Evolutionary conservation across 805 yeast genomes (phyloP).

Genomic region (Ogataea zsoltii): DNA sequence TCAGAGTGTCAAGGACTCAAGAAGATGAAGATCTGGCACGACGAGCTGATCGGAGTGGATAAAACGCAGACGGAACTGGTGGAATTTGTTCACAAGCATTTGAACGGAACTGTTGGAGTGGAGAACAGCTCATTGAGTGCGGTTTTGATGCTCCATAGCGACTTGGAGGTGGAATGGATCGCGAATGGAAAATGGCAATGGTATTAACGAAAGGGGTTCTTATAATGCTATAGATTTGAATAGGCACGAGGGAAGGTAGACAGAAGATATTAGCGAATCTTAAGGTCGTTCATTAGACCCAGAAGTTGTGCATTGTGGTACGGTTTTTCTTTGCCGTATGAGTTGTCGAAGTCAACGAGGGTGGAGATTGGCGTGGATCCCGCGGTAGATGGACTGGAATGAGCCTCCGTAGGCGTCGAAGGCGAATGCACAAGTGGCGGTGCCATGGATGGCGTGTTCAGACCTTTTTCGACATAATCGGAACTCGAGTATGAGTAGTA

Average conservation of each 20-base stretch:
- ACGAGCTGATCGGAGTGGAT: conserved; percentile 19
- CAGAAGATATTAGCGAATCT: conserved; percentile 12
- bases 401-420: conserved; percentile 7
- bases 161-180: conserved; percentile 21
- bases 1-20: conserved; percentile 16
- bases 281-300: conserved; percentile 20
- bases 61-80: conserved; percentile 10
- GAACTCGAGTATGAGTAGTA: background rate
- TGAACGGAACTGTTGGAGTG: conserved; percentile 18
- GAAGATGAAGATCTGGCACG: conserved; percentile 27
- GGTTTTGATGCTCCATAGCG: conserved; percentile 15
- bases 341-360: conserved; percentile 14
- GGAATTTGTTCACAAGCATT: conserved; percentile 7
- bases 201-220: conserved; percentile 17
- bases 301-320: conserved; percentile 8
- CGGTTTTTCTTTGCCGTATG: conserved; percentile 9
- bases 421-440: conserved; percentile 15
- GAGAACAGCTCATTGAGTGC: conserved; percentile 27
- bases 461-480: conserved; percentile 12
- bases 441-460: conserved; percentile 4
- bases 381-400: conserved; percentile 10
- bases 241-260: background rate
- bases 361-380: conserved; percentile 13
- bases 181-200: conserved; percentile 32
- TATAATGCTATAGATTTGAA: too few relatives aligned